phyloP scores from a whole-genome alignment of 148 eudicot genomes.

The Rhododendron henanense region DNA sequence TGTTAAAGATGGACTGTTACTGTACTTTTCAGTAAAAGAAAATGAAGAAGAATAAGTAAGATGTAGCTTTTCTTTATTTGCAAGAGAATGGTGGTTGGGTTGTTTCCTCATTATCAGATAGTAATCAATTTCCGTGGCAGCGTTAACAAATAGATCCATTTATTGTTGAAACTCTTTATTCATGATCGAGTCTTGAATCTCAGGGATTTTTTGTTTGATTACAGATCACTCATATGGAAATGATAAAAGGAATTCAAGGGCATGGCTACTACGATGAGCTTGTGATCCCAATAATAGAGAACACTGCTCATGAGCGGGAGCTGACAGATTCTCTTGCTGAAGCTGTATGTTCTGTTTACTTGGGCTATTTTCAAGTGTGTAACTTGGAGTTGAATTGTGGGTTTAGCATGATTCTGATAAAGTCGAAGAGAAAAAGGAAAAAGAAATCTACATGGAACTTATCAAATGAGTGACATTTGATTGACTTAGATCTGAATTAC shows the following conservation, averaged over 20 bases:
- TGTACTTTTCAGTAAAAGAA: background rate
- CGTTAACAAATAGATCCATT: background rate
- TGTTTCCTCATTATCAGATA: background rate
- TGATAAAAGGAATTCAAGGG: constrained; percentile 98
- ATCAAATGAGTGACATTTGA: background rate
- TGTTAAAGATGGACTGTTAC: background rate
- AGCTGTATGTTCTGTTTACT: constrained; percentile 55
- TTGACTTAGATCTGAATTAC: background rate
- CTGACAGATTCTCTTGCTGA: constrained; percentile 90
- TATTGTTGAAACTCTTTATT: background rate
- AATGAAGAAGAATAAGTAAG: background rate
- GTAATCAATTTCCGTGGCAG: background rate
- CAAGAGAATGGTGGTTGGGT: background rate
- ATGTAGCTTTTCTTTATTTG: background rate
- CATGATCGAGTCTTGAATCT: background rate
- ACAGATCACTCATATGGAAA: constrained; percentile 99
- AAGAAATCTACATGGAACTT: background rate
- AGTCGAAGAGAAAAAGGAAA: background rate
- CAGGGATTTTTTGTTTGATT: background rate
- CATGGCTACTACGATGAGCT: constrained; percentile 98
- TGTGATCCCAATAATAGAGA: constrained; percentile 94
- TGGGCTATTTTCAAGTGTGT: background rate
- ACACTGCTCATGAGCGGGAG: constrained; percentile 89
- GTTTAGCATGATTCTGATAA: background rate
- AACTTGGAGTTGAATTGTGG: background rate